A percentile compares a stretch with the other conserved stretches of the same genome.
phyloP scores from a whole-genome alignment of 441 rosid species.

The Jatropha podagrica region DNA sequence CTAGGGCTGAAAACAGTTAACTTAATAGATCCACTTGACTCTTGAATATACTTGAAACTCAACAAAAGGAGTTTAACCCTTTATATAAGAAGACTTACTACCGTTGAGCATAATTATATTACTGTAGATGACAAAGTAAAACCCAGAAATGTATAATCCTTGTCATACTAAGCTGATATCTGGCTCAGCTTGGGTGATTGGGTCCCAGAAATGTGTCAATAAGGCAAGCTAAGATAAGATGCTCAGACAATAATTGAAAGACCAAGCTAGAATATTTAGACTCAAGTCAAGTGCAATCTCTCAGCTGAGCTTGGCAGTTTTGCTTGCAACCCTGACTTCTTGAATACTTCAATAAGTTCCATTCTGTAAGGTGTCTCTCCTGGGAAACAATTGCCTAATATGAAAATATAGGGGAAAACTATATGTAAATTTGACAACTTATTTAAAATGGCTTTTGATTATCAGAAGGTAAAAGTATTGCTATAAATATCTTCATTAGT shows the following conservation, averaged over 20 bases:
- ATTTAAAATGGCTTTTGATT: neutral
- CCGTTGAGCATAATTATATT: neutral
- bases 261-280: neutral
- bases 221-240: neutral
- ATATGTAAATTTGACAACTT: neutral
- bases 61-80: constrained; percentile 1
- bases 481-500: neutral
- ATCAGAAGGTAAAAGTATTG: neutral
- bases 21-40: neutral
- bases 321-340: neutral
- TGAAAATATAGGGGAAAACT: neutral
- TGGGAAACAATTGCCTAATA: neutral
- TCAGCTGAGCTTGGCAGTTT: neutral
- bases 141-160: neutral
- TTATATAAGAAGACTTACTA: neutral
- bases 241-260: neutral
- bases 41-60: constrained; percentile 7
- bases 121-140: neutral
- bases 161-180: neutral
- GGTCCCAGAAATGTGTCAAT: neutral
- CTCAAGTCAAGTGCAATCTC: neutral
- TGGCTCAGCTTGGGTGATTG: neutral
- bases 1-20: neutral
- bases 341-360: neutral
- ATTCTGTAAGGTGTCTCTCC: neutral